These are phyloP conservation scores for Ustanciosporium gigantosporum DNA, from an alignment of 1,284 basidiomycete species.

Conservation along the genomic window DNA sequence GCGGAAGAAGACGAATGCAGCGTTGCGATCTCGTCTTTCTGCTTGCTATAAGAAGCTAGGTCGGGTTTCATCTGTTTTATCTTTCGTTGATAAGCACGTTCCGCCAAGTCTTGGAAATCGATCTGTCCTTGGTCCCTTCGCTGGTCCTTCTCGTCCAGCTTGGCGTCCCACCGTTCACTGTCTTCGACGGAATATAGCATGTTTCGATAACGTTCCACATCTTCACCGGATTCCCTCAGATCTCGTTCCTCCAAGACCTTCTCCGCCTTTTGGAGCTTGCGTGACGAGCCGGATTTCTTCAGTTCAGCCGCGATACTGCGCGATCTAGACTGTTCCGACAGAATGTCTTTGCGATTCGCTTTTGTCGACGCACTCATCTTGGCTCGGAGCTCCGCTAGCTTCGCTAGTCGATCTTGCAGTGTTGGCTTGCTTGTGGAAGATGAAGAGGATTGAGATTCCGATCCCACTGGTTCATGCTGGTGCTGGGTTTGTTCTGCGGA, in stretches of 20 bases:
- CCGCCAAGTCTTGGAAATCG: slow-evolving; percentile 88
- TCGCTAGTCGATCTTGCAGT: slow-evolving; percentile 23
- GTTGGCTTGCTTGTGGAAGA: slow-evolving; percentile 4
- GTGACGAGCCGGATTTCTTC: slow-evolving; percentile 10
- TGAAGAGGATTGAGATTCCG: neutral
- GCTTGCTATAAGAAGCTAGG: slow-evolving; percentile 77
- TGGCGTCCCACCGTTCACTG: slow-evolving; percentile 91
- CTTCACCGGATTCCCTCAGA: slow-evolving; percentile 79
- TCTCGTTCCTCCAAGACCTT: slow-evolving; percentile 82
- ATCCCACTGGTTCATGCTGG: neutral
- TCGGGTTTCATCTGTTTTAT: slow-evolving; percentile 84
- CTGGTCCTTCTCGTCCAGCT: slow-evolving; percentile 73
- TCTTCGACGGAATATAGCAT: slow-evolving; percentile 94
- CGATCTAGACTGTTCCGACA: slow-evolving; percentile 35
- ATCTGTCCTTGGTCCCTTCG: slow-evolving; percentile 80
- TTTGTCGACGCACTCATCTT: slow-evolving; percentile 39
- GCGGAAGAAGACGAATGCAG: slow-evolving; percentile 1
- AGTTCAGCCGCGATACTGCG: slow-evolving; percentile 26
- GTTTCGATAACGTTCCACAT: slow-evolving; percentile 75
- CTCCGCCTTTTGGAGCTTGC: slow-evolving; percentile 70
- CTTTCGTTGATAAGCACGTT: slow-evolving; percentile 87
- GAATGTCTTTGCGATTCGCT: slow-evolving; percentile 50
- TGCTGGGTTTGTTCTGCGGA: neutral
- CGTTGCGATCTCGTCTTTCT: slow-evolving; percentile 70
- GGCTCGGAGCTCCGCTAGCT: slow-evolving; percentile 13